Base-by-base conservation (phyloP, 768 basidiomycete species). In the Tulasnella sp. region DNA sequence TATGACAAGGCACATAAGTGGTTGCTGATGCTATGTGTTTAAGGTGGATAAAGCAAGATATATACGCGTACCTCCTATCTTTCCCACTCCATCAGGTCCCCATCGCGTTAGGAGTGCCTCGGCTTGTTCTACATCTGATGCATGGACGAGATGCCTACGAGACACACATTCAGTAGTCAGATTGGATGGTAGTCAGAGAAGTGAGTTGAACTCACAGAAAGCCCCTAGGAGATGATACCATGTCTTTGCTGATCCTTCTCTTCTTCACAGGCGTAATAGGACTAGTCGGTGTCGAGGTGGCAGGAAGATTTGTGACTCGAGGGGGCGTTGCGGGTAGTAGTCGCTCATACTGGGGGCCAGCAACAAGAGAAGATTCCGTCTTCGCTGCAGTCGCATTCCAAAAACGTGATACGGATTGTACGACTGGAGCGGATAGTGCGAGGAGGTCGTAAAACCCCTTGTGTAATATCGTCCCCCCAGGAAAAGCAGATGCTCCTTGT, bases 381-480 rank as follows among this genome's bases (percentile, higher is more conserved):
- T 67, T 65, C 52, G 64, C 68, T 60, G 61, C 75, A 66, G 65
- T 71, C 50, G 67, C 77, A 75, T 82, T 84, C 50, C 83, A 74
- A 61, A 85, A 74, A 43, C 83, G 77, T 52, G 84, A 85, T 17
- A 85, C 80, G 48, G 82, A 72, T 23, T 63, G 47, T 17, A 45
- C 56, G 29, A 62, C 61, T 11, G 76, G 83, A 2, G 75, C 71
- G 1, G 83, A 84, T 75, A 88, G 78, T 24, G 87, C 77, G 38
- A 89, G 76, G 29, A 91, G 78, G 75, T 89, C 86, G 72, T 88
- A 91, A 76, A 90, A 90, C n/a, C 88, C 90, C 64, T 88, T 85
- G 78, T 92, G 88, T 41, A 91, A 74, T 54, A 90, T 73, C 5
- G 86, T 86, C 26, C 85, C 86, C 13, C 77, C 78, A 55, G 81